Conservation (phyloP, 1,139 yeast genomes). For the Lodderomyces parapsilosis region DNA sequence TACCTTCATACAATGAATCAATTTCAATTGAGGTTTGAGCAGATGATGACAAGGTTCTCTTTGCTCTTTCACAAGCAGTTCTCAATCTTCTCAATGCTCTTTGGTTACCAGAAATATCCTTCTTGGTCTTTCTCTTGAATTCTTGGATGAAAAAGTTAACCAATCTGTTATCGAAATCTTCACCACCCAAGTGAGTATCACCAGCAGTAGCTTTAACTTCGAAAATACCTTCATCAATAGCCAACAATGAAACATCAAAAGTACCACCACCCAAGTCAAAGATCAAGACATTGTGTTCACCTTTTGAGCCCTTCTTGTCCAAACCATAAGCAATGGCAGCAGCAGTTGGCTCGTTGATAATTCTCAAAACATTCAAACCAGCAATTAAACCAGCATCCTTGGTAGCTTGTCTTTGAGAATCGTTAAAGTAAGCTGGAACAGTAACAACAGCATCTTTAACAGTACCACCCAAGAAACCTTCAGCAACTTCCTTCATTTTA, state of each 20-base stretch:
- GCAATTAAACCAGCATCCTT: constrained; percentile 98
- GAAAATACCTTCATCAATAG: constrained; percentile 53
- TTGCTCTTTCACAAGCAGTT: constrained; percentile 96
- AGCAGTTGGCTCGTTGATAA: constrained; percentile 97
- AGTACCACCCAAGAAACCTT: constrained; percentile 83
- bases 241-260: constrained; percentile 50
- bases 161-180: constrained; percentile 87
- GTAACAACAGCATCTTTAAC: constrained; percentile 95
- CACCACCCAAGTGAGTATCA: too few species aligned
- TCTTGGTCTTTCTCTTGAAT: constrained; percentile 84
- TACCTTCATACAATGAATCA: constrained; percentile 93
- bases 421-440: constrained; percentile 97
- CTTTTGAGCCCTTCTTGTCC: constrained; percentile 66
- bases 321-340: constrained; percentile 98
- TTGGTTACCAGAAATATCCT: constrained; percentile 70
- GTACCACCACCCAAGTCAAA: constrained; percentile 59
- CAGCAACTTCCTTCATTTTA: constrained; percentile 92
- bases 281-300: constrained; percentile 49
- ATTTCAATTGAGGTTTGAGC: constrained; percentile 91
- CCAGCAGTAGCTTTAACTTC: constrained; percentile 55
- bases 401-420: constrained; percentile 98
- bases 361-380: constrained; percentile 90
- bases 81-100: constrained; percentile 86
- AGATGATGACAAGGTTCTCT: constrained; percentile 88
- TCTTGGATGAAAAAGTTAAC: constrained; percentile 82